Percentiles rank a stretch among this genome's conserved stretches.
These are phyloP conservation scores for Zoysia pacifica DNA, from an alignment of 176 grass and related monocot genomes.

Conservation along the genomic window DNA sequence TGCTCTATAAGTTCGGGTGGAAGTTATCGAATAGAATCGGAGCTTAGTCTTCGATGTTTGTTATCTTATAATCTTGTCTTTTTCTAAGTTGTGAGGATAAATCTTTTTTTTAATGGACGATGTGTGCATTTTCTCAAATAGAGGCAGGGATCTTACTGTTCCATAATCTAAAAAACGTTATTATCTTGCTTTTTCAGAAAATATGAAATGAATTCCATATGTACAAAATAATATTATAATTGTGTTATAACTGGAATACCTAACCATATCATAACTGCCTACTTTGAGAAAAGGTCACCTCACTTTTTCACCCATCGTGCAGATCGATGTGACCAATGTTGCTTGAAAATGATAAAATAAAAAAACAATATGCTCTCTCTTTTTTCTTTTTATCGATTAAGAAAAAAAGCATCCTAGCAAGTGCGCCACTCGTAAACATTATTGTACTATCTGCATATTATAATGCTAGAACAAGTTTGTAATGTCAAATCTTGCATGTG, in stretches of 20 bases:
- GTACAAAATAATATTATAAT: not conserved
- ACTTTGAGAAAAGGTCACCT: constrained; percentile 11
- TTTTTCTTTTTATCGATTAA: not conserved
- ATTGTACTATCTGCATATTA: constrained; percentile 28
- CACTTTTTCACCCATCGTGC: constrained; percentile 14
- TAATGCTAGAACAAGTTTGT: not conserved
- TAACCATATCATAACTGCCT: constrained; percentile 5
- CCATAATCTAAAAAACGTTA: no score
- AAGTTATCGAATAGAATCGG: no score
- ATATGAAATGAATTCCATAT: not conserved
- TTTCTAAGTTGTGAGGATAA: no score
- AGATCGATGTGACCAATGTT: not conserved
- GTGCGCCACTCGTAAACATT: not conserved
- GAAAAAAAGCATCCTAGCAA: not conserved
- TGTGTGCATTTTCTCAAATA: no score
- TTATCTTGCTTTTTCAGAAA: no score
- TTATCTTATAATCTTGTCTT: no score
- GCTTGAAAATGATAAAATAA: constrained; percentile 21
- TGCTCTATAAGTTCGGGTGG: no score
- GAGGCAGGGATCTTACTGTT: no score
- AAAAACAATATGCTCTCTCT: not conserved
- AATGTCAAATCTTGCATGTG: constrained; percentile 26
- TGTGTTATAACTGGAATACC: not conserved
- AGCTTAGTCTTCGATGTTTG: no score
- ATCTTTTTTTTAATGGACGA: no score